Evolutionary conservation across 352 stramenopile genomes (phyloP), one percentile per base, ranked within the genome.

Genomic region (Lagenidium sp.): DNA sequence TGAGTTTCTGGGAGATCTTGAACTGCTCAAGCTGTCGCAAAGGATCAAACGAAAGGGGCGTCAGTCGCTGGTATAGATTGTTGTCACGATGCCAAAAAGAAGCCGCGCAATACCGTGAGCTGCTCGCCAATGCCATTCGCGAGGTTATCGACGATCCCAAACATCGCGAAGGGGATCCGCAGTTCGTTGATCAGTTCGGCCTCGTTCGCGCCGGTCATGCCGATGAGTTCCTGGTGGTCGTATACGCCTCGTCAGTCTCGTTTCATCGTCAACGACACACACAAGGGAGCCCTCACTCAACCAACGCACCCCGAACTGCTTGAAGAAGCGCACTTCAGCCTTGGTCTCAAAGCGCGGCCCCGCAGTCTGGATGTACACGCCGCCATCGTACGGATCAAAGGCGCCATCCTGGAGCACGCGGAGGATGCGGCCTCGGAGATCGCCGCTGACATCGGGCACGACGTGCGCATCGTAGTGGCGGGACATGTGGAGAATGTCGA

Each of bases 271-370:
- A n/a, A n/a, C n/a, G n/a, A n/a, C n/a, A n/a, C n/a, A n/a, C n/a
- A n/a, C n/a, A n/a, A n/a, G n/a, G n/a, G n/a, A n/a, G n/a, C n/a
- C n/a, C 8, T 15, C 28, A 15, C 8, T 8, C 28, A 32, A 32
- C 8, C 8, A 8, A 43, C 49, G 36, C 53, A 74, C 63, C 7
- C 82, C 84, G 35, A 85, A 90, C 53, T 91, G 75, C 21, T 79
- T 63, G 44, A 94, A 90, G 60, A 91, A 93, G 36, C 78, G 78
- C 65, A 95, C 82, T 58, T 95, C 84, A 11, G 84, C 72, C 63
- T 94, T 94, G 41, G 84, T 95, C 61, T 95, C 84, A 50, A 95
- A 94, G 47, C 84, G 80, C 26, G 84, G 84, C 2, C 84, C 84
- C 0, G 68, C 58, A 23, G 76, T 85, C 62, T 95, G 84, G 36